A percentile compares a stretch with the other conserved stretches of the same genome.
Evolutionary conservation across 2,329 filamentous ascomycete species (phyloP).

Genomic region (Bipolaris cookei): DNA sequence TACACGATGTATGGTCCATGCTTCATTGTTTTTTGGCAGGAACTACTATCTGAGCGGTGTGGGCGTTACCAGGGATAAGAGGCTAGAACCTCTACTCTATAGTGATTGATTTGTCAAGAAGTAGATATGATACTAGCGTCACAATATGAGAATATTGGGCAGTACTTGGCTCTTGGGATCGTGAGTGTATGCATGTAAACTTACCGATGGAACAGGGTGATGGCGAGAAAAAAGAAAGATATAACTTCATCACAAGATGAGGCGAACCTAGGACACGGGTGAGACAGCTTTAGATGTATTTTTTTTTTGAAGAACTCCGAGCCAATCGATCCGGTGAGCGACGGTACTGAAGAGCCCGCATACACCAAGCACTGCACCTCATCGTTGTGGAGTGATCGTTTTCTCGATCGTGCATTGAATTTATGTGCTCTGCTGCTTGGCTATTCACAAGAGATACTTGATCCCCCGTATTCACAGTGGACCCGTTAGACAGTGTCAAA

Average conservation of each 20-base stretch:
- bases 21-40: not conserved
- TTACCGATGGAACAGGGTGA: not conserved
- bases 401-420: constrained; percentile 13
- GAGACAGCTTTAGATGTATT: no score
- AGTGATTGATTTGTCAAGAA: not conserved
- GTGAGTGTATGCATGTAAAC: not conserved
- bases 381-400: not conserved
- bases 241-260: not conserved
- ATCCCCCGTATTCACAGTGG: not conserved
- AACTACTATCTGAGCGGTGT: not conserved
- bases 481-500: not conserved
- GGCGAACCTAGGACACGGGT: no score
- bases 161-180: not conserved
- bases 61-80: not conserved
- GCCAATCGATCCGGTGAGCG: not conserved
- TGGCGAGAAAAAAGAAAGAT: not conserved
- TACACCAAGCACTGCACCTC: not conserved
- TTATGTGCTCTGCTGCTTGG: not conserved
- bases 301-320: not conserved
- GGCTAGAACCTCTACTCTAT: not conserved
- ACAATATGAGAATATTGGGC: not conserved
- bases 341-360: not conserved
- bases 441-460: not conserved
- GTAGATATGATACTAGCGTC: not conserved
- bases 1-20: not conserved